Evolutionary conservation across 306 rosid species (phyloP), one percentile per base, ranked within the genome.

Genomic region (Acacia acuminata): DNA sequence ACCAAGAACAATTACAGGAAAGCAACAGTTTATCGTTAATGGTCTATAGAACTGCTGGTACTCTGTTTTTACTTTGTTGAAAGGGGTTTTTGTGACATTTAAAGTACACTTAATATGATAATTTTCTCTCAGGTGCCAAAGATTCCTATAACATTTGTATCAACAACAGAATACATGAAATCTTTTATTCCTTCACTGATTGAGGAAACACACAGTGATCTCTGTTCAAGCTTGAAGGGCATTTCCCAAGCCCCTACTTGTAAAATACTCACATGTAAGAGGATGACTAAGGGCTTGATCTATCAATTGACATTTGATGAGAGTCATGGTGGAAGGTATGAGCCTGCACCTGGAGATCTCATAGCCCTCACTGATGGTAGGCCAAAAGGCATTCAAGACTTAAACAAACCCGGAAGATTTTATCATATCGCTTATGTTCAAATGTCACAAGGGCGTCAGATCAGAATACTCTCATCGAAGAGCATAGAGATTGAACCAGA

Each of bases 121-220:
- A 74, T 84, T 68, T 68, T 36, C 51, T 72, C 56, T 7, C 83
- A 92, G 94, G 92, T 90, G 58, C 69, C 15, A 1, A 84, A 43
- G 51, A 90, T 92, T 67, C 94, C 94, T 12, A 10, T 30, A 7
- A 84, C 80, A 34, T 92, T 92, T 75, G 24, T 22, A 4, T 85
- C 91, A 42, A 20, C 63, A 53, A 32, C 13, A 3, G 77, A 82
- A 17, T 92, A 90, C 86, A 14, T 78, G 87, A 77, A 75, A 24
- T 88, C 93, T 63, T 90, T 90, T 78, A 30, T 88, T 53, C 84
- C 82, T 67, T 77, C 91, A 73, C 84, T 92, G 70, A 75, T 90
- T 30, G 93, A 89, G 82, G 97, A 92, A 71, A 89, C 86, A 17
- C 97, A 56, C 8, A 78, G 81, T 50, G 94, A 87, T 8, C 47